Percentiles rank a stretch among this genome's conserved stretches.
Conservation (phyloP, 768 basidiomycete genomes). For the Neoboletus magnificus region DNA sequence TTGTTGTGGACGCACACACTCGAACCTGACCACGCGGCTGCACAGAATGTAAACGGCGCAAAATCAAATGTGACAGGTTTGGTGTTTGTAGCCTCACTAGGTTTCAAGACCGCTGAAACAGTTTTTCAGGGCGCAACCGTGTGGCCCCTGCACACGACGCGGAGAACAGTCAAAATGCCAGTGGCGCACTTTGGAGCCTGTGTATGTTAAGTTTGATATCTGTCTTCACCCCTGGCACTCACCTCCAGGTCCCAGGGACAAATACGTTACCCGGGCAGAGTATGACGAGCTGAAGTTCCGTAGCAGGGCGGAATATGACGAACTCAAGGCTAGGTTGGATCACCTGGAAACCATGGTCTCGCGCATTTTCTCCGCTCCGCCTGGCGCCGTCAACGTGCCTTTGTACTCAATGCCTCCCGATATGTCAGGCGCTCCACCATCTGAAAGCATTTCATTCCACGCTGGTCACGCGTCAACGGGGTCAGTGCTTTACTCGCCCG, state of each 20-base stretch:
- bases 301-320: constrained; percentile 37
- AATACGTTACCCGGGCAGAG: constrained; percentile 74
- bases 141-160: constrained; percentile 74
- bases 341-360: constrained; percentile 56
- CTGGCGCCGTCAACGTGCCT: constrained; percentile 28
- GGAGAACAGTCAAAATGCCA: constrained; percentile 79
- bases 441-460: constrained; percentile 29
- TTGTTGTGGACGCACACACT: background rate
- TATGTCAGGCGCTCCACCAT: constrained; percentile 26
- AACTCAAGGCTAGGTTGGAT: constrained; percentile 63
- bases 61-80: constrained; percentile 87
- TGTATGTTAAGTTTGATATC: constrained; percentile 45
- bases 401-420: constrained; percentile 30
- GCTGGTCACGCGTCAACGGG: constrained; percentile 25
- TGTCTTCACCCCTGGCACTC: constrained; percentile 4
- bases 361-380: constrained; percentile 31
- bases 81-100: constrained; percentile 17
- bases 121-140: constrained; percentile 65
- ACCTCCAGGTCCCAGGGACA: constrained; percentile 49
- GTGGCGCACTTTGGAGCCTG: constrained; percentile 80
- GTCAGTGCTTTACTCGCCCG: constrained; percentile 25
- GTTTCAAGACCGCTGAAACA: constrained; percentile 16
- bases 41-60: constrained; percentile 79
- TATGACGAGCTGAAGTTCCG: constrained; percentile 72
- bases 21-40: constrained; percentile 8